A percentile compares a stretch with the other conserved stretches of the same genome.
Conservation (phyloP, 257 asterid species). For the Fraxinus americana region DNA sequence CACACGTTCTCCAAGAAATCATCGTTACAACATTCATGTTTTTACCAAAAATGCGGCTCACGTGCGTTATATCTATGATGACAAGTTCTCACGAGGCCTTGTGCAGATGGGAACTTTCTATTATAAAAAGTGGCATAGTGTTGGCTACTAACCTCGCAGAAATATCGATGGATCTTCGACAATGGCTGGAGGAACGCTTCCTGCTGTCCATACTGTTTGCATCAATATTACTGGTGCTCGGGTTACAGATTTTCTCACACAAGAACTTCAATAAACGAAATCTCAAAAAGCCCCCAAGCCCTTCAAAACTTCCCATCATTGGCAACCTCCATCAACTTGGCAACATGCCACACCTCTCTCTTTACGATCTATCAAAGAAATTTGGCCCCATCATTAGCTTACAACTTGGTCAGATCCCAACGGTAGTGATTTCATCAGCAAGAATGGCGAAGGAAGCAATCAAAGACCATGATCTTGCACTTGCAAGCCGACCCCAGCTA, state of each 20-base stretch:
- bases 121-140: no score
- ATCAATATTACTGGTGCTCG: conserved; percentile 19
- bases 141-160: not conserved
- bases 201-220: conserved; percentile 8
- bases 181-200: conserved; percentile 14
- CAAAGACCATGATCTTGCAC: conserved; percentile 45
- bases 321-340: conserved; percentile 69
- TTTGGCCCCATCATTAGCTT: conserved; percentile 51
- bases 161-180: conserved; percentile 25
- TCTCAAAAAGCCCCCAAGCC: conserved; percentile 45
- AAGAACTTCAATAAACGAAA: conserved; percentile 10
- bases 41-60: no score
- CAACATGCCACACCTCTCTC: conserved; percentile 52
- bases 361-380: conserved; percentile 38
- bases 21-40: no score
- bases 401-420: conserved; percentile 57
- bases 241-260: not conserved
- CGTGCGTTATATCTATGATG: no score
- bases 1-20: no score
- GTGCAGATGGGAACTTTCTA: not conserved
- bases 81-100: not conserved
- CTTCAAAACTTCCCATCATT: conserved; percentile 52
- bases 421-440: conserved; percentile 53
- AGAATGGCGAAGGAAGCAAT: conserved; percentile 51
- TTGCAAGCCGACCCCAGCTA: conserved; percentile 52